These are phyloP conservation scores for Colletotrichum horii DNA, from an alignment of 2,329 filamentous ascomycete genomes.

Conservation along the genomic window DNA sequence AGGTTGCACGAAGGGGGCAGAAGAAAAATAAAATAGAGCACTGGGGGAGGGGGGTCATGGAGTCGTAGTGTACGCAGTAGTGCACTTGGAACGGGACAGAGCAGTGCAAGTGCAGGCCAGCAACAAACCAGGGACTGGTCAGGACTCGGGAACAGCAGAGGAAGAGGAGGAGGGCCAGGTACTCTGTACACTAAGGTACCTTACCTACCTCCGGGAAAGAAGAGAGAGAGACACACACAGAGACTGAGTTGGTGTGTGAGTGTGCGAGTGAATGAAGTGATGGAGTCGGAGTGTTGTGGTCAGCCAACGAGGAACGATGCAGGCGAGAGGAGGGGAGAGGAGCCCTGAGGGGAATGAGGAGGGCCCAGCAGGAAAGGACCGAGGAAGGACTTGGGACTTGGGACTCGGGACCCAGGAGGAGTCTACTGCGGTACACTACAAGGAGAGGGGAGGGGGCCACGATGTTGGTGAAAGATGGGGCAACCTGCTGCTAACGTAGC, in stretches of 20 bases:
- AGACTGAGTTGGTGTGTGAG: neutral
- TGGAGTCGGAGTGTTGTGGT: neutral
- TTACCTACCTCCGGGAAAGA: neutral
- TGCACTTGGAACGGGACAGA: neutral
- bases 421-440: no score
- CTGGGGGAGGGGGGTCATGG: neutral
- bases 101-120: neutral
- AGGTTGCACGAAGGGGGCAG: slow-evolving; percentile 1
- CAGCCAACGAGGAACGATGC: neutral
- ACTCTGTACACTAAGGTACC: neutral
- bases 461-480: slow-evolving; percentile 23
- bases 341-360: slow-evolving; percentile 11
- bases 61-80: neutral
- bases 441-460: neutral
- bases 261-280: neutral
- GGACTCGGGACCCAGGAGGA: neutral
- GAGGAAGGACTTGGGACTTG: neutral
- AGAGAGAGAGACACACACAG: neutral
- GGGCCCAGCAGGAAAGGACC: slow-evolving; percentile 3
- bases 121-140: neutral
- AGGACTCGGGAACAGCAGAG: neutral
- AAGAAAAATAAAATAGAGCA: neutral
- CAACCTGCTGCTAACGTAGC: slow-evolving; percentile 10
- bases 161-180: neutral
- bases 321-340: neutral